These are phyloP conservation scores for Viola odorata DNA, from an alignment of 345 rosid genomes.

Conservation along the genomic window DNA sequence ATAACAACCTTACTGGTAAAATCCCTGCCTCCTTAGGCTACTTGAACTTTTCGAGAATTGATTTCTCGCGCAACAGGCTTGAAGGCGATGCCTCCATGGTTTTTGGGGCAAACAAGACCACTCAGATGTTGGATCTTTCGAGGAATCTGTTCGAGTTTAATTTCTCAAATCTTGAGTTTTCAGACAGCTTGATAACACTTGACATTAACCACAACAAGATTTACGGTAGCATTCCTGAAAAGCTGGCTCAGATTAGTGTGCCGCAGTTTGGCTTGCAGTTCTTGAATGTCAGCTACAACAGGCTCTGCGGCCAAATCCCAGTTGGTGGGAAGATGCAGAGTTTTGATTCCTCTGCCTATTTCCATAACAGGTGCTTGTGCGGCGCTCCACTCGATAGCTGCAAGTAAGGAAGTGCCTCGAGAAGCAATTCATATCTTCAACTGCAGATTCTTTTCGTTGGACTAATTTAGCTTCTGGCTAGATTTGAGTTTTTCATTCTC, in stretches of 20 bases:
- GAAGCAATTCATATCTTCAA: too few species aligned
- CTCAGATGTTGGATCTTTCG: conserved; percentile 38
- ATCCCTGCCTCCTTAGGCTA: conserved; percentile 54
- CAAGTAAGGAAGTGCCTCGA: conserved; percentile 17
- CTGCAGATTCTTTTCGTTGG: too few species aligned
- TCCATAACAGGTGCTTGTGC: conserved; percentile 74
- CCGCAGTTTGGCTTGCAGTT: conserved; percentile 23
- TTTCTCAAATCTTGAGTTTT: conserved; percentile 43
- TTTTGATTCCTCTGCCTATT: conserved; percentile 40
- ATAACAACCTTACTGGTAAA: conserved; percentile 57
- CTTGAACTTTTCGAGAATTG: conserved; percentile 33
- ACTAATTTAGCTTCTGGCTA: too few species aligned
- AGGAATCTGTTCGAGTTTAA: conserved; percentile 57
- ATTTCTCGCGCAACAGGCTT: conserved; percentile 59
- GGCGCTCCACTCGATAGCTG: conserved; percentile 60
- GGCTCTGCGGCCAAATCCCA: conserved; percentile 62
- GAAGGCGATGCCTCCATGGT: conserved; percentile 59
- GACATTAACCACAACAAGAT: conserved; percentile 71
- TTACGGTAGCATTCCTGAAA: conserved; percentile 47
- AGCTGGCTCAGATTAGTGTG: conserved; percentile 22
- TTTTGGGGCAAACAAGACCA: conserved; percentile 57
- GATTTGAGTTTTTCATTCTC: too few species aligned
- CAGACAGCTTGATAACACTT: conserved; percentile 31
- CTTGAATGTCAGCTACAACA: conserved; percentile 70
- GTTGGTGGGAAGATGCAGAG: conserved; percentile 56